Percentiles rank a stretch among this genome's conserved stretches.
These are phyloP conservation scores for Aspergillus aculeatinus DNA, from an alignment of 2,329 filamentous ascomycete species.

Conservation along the genomic window DNA sequence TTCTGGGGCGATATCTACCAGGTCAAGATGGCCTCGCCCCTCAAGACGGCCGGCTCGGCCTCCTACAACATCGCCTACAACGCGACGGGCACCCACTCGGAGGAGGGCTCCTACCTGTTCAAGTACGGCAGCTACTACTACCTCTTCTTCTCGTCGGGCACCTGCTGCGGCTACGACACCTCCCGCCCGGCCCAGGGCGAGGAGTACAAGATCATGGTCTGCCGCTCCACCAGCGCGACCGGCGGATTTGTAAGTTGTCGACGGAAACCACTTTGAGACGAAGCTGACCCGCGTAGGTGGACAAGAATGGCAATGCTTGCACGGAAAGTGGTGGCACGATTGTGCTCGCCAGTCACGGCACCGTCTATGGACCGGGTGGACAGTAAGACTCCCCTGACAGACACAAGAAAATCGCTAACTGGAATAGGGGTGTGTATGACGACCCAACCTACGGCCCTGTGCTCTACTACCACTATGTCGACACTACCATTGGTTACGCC, in stretches of 20 bases:
- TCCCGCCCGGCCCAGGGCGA: slow-evolving; percentile 53
- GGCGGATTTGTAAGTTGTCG: slow-evolving; percentile 51
- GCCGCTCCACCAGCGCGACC: slow-evolving; percentile 54
- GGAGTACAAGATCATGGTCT: slow-evolving; percentile 68
- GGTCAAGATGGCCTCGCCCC: slow-evolving; percentile 48
- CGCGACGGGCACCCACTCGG: slow-evolving; percentile 50
- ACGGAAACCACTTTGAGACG: neutral
- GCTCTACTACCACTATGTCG: slow-evolving; percentile 63
- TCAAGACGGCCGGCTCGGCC: slow-evolving; percentile 30
- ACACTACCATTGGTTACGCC: slow-evolving; percentile 54
- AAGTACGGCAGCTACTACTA: slow-evolving; percentile 60
- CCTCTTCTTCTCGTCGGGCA: slow-evolving; percentile 62
- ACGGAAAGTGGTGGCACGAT: slow-evolving; percentile 59
- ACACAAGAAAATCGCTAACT: slow-evolving; percentile 4
- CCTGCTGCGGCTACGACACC: slow-evolving; percentile 60
- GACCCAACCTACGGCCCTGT: slow-evolving; percentile 50
- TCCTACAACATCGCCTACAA: slow-evolving; percentile 57
- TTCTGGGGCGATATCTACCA: slow-evolving; percentile 68
- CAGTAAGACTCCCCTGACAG: slow-evolving; percentile 50
- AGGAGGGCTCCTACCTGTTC: slow-evolving; percentile 60
- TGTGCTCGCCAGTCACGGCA: slow-evolving; percentile 56
- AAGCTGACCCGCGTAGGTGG: slow-evolving; percentile 35
- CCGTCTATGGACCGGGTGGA: slow-evolving; percentile 65
- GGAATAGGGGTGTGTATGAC: slow-evolving; percentile 29
- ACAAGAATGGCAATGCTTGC: slow-evolving; percentile 55